phyloP scores from a whole-genome alignment of 225 moss, liverwort and hornwort genomes.

The Lunularia cruciata region DNA sequence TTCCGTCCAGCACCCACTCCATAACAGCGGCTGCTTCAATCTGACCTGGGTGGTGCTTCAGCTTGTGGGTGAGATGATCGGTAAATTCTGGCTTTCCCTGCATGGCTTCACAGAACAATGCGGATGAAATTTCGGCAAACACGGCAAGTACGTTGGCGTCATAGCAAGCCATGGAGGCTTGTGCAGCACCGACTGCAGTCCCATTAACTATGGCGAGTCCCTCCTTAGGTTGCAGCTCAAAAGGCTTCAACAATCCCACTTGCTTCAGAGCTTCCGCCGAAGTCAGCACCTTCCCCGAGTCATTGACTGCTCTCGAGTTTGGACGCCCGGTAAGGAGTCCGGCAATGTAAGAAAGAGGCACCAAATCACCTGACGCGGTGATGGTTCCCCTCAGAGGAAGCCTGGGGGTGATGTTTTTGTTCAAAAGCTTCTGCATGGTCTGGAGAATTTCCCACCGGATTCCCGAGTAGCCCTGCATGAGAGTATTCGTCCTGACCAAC shows the following conservation, averaged over 20 bases:
- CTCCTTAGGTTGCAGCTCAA: constrained; percentile 28
- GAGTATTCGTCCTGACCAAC: constrained; percentile 31
- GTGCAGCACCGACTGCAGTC: constrained; percentile 13
- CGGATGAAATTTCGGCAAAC: constrained; percentile 23
- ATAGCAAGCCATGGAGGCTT: constrained; percentile 22
- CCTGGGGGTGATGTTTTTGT: constrained; percentile 26
- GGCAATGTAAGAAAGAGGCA: constrained; percentile 29
- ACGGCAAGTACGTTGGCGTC: constrained; percentile 25
- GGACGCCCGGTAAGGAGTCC: constrained; percentile 22
- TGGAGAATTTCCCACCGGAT: constrained; percentile 34
- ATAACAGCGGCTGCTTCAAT: constrained; percentile 31
- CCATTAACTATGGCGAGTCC: constrained; percentile 28
- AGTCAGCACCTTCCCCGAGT: neutral
- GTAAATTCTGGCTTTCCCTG: constrained; percentile 30
- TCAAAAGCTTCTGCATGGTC: constrained; percentile 29
- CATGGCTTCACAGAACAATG: constrained; percentile 29
- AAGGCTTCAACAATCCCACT: constrained; percentile 20
- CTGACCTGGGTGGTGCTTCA: constrained; percentile 33
- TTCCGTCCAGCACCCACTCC: constrained; percentile 22
- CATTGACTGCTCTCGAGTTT: constrained; percentile 19
- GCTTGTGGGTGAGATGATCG: constrained; percentile 25
- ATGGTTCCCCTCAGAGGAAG: constrained; percentile 27
- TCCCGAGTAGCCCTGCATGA: constrained; percentile 35
- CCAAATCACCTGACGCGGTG: constrained; percentile 28
- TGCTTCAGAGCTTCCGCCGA: constrained; percentile 15